Conservation (phyloP, 371 early-diverging fungal species). For the Massospora cicadina region DNA sequence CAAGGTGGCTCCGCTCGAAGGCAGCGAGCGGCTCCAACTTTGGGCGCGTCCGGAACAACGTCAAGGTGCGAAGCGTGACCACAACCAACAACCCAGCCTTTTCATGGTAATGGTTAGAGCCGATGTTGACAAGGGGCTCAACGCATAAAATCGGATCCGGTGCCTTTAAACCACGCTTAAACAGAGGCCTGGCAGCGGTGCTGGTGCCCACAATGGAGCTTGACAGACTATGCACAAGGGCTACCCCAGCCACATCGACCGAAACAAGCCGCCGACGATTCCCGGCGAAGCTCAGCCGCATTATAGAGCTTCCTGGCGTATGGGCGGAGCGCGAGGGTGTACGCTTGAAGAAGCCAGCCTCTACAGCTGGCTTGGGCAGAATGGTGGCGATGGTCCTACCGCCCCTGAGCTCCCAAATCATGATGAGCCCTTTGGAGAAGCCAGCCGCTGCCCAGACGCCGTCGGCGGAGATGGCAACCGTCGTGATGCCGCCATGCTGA, state of each 20-base stretch:
- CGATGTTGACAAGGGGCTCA: slow-evolving; percentile 45
- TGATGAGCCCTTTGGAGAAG: slow-evolving; percentile 46
- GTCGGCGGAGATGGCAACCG: slow-evolving; percentile 49
- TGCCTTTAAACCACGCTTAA: slow-evolving; percentile 13
- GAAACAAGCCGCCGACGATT: slow-evolving; percentile 44
- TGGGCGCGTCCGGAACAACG: background rate
- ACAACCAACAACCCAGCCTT: slow-evolving; percentile 48
- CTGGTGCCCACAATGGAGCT: slow-evolving; percentile 25
- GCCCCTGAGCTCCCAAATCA: slow-evolving; percentile 48
- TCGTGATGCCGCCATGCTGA: slow-evolving; percentile 49
- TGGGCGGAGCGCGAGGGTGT: slow-evolving; percentile 35
- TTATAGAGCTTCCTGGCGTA: slow-evolving; percentile 39
- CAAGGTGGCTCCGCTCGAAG: background rate
- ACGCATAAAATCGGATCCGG: slow-evolving; percentile 43
- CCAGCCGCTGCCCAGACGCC: slow-evolving; percentile 48
- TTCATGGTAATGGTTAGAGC: slow-evolving; percentile 40
- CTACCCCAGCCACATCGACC: slow-evolving; percentile 40
- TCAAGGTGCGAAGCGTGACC: slow-evolving; percentile 51
- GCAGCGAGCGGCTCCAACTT: background rate
- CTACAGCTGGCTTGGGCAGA: slow-evolving; percentile 29
- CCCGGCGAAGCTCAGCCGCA: slow-evolving; percentile 50
- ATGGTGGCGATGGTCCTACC: slow-evolving; percentile 25
- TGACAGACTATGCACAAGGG: background rate
- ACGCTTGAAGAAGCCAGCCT: slow-evolving; percentile 22
- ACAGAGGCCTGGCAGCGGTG: slow-evolving; percentile 13